Base-by-base conservation (phyloP, 495 filamentous ascomycete species). In the Penicilliopsis zonata region DNA sequence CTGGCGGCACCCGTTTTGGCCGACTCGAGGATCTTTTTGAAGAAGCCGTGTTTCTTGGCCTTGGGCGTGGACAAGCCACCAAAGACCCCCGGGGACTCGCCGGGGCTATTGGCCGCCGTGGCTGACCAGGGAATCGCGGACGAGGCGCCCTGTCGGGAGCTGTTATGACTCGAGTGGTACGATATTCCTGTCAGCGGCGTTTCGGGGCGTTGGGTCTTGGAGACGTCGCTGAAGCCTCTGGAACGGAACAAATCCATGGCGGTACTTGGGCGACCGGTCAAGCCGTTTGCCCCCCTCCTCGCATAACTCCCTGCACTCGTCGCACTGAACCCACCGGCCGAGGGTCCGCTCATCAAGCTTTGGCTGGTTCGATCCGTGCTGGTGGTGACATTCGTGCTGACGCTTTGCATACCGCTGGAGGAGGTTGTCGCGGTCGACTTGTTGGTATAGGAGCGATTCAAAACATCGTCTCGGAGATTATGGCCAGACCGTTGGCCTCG, bases 221-320 rank as follows among this genome's bases (percentile, higher is more conserved):
- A 48, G 8, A 55, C 48, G 37, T 67, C 65, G 35, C 54, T 64
- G 30, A 72, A 63, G 6, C 59, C 63, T 28, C 56, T 47, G 7
- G 47, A 57, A 10, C 50, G 52, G 30, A 52, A 43, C 30, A 46
- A 58, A 32, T 70, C 66, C 44, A 73, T 57, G 2, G 65, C 62
- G 24, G 69, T 77, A 30, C 58, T 55, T 1, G 72, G 72, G 30
- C 72, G 49, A 20, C 59, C 58, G 31, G 49, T 34, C 8, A 47
- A 50, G 15, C 50, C 40, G 48, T 48, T 21, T 41, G 56, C 45
- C 71, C 82, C 53, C 28, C 79, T 75, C 29, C 90, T 70, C 15
- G 84, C 86, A 18, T 87, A 72, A 53, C 86, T 94, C 27, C 87
- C 92, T 10, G 90, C 90, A 52, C 88, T 95, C 0, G 92, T 96